A percentile compares a stretch with the other conserved stretches of the same genome.
phyloP scores from a whole-genome alignment of 352 stramenopile genomes.

The Globisporangium okanoganense region DNA sequence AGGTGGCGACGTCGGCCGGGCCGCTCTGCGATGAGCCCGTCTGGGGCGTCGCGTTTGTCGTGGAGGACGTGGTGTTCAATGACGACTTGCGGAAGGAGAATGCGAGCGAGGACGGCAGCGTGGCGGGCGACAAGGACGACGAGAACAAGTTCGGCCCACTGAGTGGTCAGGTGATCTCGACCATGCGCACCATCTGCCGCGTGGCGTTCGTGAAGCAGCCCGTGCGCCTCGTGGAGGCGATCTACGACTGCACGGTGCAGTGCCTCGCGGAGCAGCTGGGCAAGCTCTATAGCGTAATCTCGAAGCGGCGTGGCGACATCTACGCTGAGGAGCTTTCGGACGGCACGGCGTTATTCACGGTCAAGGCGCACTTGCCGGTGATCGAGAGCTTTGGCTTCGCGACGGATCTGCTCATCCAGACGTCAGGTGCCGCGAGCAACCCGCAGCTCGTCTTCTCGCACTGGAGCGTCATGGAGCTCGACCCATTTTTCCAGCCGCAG shows the following conservation, averaged over 20 bases:
- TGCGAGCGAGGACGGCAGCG: slow-evolving; percentile 18
- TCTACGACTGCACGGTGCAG: slow-evolving; percentile 89
- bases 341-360: slow-evolving; percentile 92
- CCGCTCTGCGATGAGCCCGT: slow-evolving; percentile 90
- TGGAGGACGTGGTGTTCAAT: slow-evolving; percentile 76
- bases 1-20: slow-evolving; percentile 73
- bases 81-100: slow-evolving; percentile 24
- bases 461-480: slow-evolving; percentile 92
- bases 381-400: slow-evolving; percentile 94
- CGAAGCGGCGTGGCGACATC: slow-evolving; percentile 90
- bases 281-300: slow-evolving; percentile 93
- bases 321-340: slow-evolving; percentile 87
- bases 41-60: slow-evolving; percentile 86
- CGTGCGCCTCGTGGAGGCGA: slow-evolving; percentile 88
- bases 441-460: slow-evolving; percentile 95
- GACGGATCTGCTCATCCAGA: slow-evolving; percentile 92
- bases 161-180: slow-evolving; percentile 80
- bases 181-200: slow-evolving; percentile 67
- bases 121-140: slow-evolving; percentile 15
- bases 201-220: slow-evolving; percentile 81
- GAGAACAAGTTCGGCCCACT: slow-evolving; percentile 61
- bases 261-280: slow-evolving; percentile 89
- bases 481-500: slow-evolving; percentile 96
- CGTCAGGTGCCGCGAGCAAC: slow-evolving; percentile 93
- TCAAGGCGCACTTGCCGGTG: slow-evolving; percentile 92